Base-by-base conservation (phyloP, 2,329 filamentous ascomycete species). In the Fusarium agapanthi region DNA sequence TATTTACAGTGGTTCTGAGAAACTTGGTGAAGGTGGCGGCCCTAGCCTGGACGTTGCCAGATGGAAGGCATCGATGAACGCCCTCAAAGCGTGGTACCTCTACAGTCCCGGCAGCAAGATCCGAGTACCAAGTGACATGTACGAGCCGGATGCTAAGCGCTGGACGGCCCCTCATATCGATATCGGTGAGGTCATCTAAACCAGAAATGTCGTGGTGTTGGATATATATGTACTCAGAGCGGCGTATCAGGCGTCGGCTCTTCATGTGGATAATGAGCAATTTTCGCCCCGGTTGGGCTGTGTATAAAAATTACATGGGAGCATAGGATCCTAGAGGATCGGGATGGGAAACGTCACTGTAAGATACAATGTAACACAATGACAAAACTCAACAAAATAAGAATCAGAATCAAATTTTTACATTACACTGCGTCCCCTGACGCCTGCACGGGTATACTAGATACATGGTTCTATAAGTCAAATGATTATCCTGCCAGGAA, bases 1-100 rank as follows among this genome's bases (percentile, higher is more conserved):
- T 65, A 95, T 99, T 69, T 99, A 93, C 85, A 97, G 93, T 75
- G 96, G 95, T 57, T 86, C 88, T 68, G 95, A 99, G 81, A 95
- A 96, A 87, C 87, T 99, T 45, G 96, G 95, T 62, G 95, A 99
- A 84, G 96, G 91, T n/a, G 88, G 91, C 26, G 96, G 93, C 30
- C 85, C 92, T 54, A 95, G 89, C 81, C 85, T 98, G 63, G 87
- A 94, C 74, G 89, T 94, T 77, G 95, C 93, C 37, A 90, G 94
- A 72, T 87, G 89, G 72, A 89, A 93, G 81, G 96, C 96, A 26
- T 90, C 93, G 41, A 95, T 97, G 78, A 91, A 92, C 71, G 91
- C 95, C 24, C 86, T 99, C 79, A 97, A 97, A 87, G 88, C 92
- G 11, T 99, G 96, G 96, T 99, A 99, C 83, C 86, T 99, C 59